Evolutionary conservation across 106 monocot genomes (phyloP).

Genomic region (Dendrobium nobile): DNA sequence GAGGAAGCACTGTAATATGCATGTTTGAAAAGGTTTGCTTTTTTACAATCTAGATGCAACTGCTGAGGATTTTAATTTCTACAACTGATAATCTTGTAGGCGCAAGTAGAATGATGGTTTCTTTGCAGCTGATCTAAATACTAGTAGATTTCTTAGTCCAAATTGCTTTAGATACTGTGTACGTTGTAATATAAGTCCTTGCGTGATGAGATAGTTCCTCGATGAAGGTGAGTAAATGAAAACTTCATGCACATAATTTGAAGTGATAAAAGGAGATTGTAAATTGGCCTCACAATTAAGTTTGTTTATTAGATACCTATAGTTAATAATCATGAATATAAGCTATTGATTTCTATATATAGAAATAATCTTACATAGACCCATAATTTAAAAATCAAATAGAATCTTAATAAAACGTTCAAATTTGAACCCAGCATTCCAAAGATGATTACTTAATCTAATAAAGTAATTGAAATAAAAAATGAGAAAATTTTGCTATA

Average conservation of each 20-base stretch:
- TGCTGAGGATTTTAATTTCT: neutral
- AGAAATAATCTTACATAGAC: neutral
- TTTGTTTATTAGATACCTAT: neutral
- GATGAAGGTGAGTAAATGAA: neutral
- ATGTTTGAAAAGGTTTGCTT: slow-evolving; percentile 78
- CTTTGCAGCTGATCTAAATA: neutral
- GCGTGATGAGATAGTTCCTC: neutral
- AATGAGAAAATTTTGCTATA: neutral
- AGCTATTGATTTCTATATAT: neutral
- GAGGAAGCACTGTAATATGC: slow-evolving; percentile 96
- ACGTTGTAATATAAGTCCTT: neutral
- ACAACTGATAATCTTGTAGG: neutral
- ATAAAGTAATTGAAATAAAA: neutral
- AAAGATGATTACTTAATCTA: neutral
- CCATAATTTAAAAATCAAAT: neutral
- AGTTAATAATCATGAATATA: neutral
- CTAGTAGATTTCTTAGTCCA: neutral
- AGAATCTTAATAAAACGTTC: neutral
- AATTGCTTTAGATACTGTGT: neutral
- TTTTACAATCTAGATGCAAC: neutral
- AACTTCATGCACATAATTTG: neutral
- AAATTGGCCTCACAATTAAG: neutral
- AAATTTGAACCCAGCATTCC: neutral
- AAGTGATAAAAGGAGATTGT: neutral
- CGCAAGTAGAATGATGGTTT: neutral